Conservation (phyloP, 2,329 filamentous ascomycete species). For the Penicillium occitanis region DNA sequence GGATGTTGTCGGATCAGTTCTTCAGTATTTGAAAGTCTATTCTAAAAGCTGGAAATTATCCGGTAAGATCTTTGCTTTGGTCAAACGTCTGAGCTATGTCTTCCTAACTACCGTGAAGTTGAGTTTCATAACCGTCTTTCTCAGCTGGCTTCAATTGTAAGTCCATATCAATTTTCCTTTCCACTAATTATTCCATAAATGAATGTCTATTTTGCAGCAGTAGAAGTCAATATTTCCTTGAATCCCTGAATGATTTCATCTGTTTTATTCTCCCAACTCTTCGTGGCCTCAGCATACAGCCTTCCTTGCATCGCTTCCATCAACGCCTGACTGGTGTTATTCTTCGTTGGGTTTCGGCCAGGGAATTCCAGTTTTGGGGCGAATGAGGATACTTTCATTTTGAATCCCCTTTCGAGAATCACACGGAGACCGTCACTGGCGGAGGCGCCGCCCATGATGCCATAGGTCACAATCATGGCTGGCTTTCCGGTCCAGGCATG, state of each 20-base stretch:
- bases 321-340: conserved; percentile 3
- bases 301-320: conserved; percentile 11
- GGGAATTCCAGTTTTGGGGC: background rate
- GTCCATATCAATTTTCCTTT: background rate
- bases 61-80: background rate
- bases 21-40: conserved; percentile 1
- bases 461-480: conserved; percentile 14
- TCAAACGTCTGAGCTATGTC: background rate
- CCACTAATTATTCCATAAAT: background rate
- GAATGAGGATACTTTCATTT: conserved; percentile 24
- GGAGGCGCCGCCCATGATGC: conserved; percentile 20
- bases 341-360: conserved; percentile 10
- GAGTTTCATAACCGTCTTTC: conserved; percentile 2
- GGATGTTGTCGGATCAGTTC: conserved; percentile 8
- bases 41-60: conserved; percentile 13
- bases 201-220: background rate
- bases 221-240: conserved; percentile 1
- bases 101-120: background rate
- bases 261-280: background rate
- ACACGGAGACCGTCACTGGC: conserved; percentile 28
- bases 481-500: conserved; percentile 14
- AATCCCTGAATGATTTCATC: background rate
- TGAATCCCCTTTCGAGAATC: conserved; percentile 28
- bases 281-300: conserved; percentile 6
- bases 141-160: conserved; percentile 12